A percentile compares a stretch with the other conserved stretches of the same genome.
Conservation (phyloP, 2,329 filamentous ascomycete genomes). For the Cyclaneusma minus region DNA sequence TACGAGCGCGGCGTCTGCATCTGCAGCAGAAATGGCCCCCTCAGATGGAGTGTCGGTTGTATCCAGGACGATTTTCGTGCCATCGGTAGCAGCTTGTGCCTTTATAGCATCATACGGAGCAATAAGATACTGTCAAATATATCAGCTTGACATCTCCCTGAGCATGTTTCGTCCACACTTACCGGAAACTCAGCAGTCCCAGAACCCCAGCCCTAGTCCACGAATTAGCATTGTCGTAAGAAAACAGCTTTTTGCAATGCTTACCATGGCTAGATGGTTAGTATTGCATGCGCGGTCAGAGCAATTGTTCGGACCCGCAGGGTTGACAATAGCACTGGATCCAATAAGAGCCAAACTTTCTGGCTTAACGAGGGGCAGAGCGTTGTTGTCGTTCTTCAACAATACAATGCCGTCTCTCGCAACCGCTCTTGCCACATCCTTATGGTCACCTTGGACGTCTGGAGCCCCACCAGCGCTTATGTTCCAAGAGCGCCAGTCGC, state of each 20-base stretch:
- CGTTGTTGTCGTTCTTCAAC: conserved; percentile 45
- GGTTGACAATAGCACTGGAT: conserved; percentile 43
- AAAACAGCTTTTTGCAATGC: conserved; percentile 17
- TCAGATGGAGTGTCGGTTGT: conserved; percentile 30
- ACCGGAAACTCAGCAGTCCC: conserved; percentile 43
- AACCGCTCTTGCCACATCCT: conserved; percentile 41
- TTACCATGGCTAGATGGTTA: conserved; percentile 52
- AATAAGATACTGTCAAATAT: conserved; percentile 33
- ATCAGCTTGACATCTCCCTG: background rate
- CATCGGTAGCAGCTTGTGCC: conserved; percentile 34
- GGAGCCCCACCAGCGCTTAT: conserved; percentile 11
- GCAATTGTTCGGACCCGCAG: conserved; percentile 47
- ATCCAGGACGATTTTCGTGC: conserved; percentile 34
- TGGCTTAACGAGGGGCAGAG: conserved; percentile 40
- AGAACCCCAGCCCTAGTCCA: conserved; percentile 25
- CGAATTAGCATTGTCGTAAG: conserved; percentile 1
- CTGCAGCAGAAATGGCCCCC: conserved; percentile 11
- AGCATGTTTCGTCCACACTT: conserved; percentile 1
- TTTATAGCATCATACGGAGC: conserved; percentile 51
- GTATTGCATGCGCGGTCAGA: conserved; percentile 42
- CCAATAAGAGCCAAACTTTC: conserved; percentile 44
- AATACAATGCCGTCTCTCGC: conserved; percentile 44
- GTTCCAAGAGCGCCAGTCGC: conserved; percentile 26
- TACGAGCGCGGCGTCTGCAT: conserved; percentile 49
- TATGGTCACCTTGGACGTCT: conserved; percentile 42